phyloP scores from a whole-genome alignment of 805 yeast species.

The Komagataella phaffii region DNA sequence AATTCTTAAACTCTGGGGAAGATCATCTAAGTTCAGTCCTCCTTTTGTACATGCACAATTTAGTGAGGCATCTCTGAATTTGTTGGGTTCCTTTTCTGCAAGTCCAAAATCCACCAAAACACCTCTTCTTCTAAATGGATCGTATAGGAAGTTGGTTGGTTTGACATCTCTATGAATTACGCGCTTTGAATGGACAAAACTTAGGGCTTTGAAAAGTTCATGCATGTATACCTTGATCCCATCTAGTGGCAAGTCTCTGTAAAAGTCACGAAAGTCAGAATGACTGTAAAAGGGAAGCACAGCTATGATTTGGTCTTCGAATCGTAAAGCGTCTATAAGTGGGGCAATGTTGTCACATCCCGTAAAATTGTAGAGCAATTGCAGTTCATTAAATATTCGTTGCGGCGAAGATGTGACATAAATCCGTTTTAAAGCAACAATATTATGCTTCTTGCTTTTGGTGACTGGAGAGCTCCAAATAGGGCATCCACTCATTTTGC shows the following conservation, averaged over 20 bases:
- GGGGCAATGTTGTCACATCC: conserved; percentile 77
- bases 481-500: conserved; percentile 10
- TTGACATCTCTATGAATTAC: conserved; percentile 91
- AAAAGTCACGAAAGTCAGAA: conserved; percentile 80
- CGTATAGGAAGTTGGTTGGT: conserved; percentile 58
- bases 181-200: conserved; percentile 62
- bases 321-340: conserved; percentile 72
- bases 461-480: conserved; percentile 17
- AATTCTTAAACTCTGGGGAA: conserved; percentile 22
- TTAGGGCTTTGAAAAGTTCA: conserved; percentile 67
- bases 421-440: conserved; percentile 83
- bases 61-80: conserved; percentile 11
- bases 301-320: conserved; percentile 86
- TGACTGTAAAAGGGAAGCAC: conserved; percentile 86
- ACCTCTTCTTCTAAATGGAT: conserved; percentile 55
- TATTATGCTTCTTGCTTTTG: conserved; percentile 18
- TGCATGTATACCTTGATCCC: conserved; percentile 75
- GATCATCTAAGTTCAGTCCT: conserved; percentile 16
- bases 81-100: conserved; percentile 49
- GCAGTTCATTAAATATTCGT: conserved; percentile 80
- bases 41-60: conserved; percentile 46
- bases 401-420: conserved; percentile 93
- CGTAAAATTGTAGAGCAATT: conserved; percentile 53
- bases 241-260: conserved; percentile 60
- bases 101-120: conserved; percentile 87